Evolutionary conservation across 257 asterid species (phyloP), one percentile per base, ranked within the genome.

Genomic region (Phtheirospermum japonicum): DNA sequence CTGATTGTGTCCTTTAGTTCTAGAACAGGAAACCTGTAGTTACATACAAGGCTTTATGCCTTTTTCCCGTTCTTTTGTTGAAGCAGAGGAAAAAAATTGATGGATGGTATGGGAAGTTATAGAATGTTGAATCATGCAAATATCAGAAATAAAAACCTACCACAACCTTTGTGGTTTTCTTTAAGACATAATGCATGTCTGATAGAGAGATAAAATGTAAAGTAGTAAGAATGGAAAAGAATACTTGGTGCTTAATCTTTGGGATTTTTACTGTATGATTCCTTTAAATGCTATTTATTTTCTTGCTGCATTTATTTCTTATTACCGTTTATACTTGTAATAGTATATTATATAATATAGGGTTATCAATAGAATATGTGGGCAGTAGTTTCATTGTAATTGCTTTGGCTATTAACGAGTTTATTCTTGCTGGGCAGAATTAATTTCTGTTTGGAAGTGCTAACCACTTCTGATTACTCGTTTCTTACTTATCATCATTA

Each of bases 81-180:
- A 57, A 48, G 43, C 60, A 16, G 46, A 12, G 54, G 49, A 46
- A 17, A 56, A 39, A n/a, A 63, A 32, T 6, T 56, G 20, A 48
- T 49, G 54, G 9, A 55, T 45, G 31, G 69, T 23, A 16, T 55
- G 49, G 40, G 53, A 40, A 31, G 55, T 17, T 17, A 49, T 42
- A 6, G 34, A 19, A 19, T 13, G 58, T 23, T n/a, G 23, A 18
- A 62, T 9, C 40, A 63, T 30, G 40, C 68, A 59, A 17, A n/a
- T 51, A 59, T 36, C 30, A 51, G 49, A 43, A 16, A 9, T 53
- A 30, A 52, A 16, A 55, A 36, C 48, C 49, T 20, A 23, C 37
- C 14, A 57, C 61, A 36, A 30, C 48, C 11, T 17, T 57, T 33
- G 42, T 39, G 31, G 17, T 49, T 67, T 10, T 55, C 63, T 26